These are phyloP conservation scores for Didymella keratinophila DNA, from an alignment of 2,329 filamentous ascomycete genomes.

Conservation along the genomic window DNA sequence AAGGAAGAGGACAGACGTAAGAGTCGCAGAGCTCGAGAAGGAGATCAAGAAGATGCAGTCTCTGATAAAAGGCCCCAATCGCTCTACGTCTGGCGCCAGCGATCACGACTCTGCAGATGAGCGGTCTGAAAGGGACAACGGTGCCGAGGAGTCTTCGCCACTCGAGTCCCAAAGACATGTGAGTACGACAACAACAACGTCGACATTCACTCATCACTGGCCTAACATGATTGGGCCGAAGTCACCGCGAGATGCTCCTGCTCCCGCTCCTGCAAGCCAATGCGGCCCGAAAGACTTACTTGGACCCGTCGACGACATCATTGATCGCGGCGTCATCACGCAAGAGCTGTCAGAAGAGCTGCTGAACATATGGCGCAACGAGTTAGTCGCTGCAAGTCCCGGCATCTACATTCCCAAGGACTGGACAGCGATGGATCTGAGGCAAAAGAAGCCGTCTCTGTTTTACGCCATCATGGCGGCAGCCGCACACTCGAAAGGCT, in stretches of 20 bases:
- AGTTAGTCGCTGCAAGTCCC: slow-evolving; percentile 41
- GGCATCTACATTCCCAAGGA: slow-evolving; percentile 41
- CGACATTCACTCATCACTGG: slow-evolving; percentile 22
- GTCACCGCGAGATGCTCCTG: slow-evolving; percentile 11
- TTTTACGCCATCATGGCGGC: slow-evolving; percentile 50
- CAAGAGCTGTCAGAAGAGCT: slow-evolving; percentile 41
- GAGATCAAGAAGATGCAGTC: slow-evolving; percentile 48
- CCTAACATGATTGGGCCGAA: slow-evolving; percentile 11
- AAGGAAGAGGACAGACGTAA: slow-evolving; percentile 48
- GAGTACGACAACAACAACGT: slow-evolving; percentile 18
- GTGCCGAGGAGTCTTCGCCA: slow-evolving; percentile 26
- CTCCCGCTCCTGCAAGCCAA: slow-evolving; percentile 1
- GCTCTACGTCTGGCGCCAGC: slow-evolving; percentile 34
- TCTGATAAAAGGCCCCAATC: slow-evolving; percentile 36
- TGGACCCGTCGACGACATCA: slow-evolving; percentile 42
- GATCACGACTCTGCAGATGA: slow-evolving; percentile 44
- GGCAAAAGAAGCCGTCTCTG: slow-evolving; percentile 43
- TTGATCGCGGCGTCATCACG: slow-evolving; percentile 45
- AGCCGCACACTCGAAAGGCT: slow-evolving; percentile 44
- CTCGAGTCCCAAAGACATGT: slow-evolving; percentile 23
- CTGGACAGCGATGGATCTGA: slow-evolving; percentile 43
- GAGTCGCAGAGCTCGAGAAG: slow-evolving; percentile 48
- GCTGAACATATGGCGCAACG: slow-evolving; percentile 42
- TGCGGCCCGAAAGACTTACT: slow-evolving; percentile 33
- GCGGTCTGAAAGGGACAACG: slow-evolving; percentile 28